These are phyloP conservation scores for Taphrina confusa DNA, from an alignment of 1,139 yeast genomes.

Conservation along the genomic window DNA sequence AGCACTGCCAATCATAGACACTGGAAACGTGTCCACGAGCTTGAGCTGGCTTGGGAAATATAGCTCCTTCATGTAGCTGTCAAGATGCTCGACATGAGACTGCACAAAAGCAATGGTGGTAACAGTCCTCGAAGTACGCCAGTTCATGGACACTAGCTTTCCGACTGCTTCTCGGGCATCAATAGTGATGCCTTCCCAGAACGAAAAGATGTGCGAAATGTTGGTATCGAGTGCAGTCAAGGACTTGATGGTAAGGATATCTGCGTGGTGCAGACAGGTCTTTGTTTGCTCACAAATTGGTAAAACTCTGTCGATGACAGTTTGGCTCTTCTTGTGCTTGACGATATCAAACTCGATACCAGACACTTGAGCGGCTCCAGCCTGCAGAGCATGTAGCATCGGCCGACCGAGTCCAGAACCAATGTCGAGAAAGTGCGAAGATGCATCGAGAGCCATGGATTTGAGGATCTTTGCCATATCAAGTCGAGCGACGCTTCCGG, in stretches of 20 bases:
- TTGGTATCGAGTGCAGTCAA: background rate
- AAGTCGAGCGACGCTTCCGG: slow-evolving; percentile 15
- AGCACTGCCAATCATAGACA: slow-evolving; percentile 20
- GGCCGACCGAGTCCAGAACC: slow-evolving; percentile 24
- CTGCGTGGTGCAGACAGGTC: slow-evolving; percentile 10
- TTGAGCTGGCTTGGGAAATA: slow-evolving; percentile 1
- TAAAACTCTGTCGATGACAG: slow-evolving; percentile 7
- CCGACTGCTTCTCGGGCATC: slow-evolving; percentile 14
- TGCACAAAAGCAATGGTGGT: slow-evolving; percentile 9
- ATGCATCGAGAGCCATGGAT: background rate
- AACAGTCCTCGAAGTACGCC: background rate
- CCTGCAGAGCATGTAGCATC: slow-evolving; percentile 13
- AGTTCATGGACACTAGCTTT: background rate
- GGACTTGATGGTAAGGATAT: background rate
- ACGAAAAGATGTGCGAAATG: slow-evolving; percentile 13
- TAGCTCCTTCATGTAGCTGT: slow-evolving; percentile 10
- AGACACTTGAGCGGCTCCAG: slow-evolving; percentile 9
- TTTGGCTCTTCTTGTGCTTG: slow-evolving; percentile 14
- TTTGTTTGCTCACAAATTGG: background rate
- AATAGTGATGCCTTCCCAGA: slow-evolving; percentile 22
- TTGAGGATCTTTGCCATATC: background rate
- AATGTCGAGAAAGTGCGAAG: slow-evolving; percentile 10
- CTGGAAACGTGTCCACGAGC: slow-evolving; percentile 1
- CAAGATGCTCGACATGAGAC: background rate
- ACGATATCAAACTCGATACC: slow-evolving; percentile 17